Base-by-base conservation (phyloP, 2,329 filamentous ascomycete genomes). In the Phaeosphaeriaceae sp. region DNA sequence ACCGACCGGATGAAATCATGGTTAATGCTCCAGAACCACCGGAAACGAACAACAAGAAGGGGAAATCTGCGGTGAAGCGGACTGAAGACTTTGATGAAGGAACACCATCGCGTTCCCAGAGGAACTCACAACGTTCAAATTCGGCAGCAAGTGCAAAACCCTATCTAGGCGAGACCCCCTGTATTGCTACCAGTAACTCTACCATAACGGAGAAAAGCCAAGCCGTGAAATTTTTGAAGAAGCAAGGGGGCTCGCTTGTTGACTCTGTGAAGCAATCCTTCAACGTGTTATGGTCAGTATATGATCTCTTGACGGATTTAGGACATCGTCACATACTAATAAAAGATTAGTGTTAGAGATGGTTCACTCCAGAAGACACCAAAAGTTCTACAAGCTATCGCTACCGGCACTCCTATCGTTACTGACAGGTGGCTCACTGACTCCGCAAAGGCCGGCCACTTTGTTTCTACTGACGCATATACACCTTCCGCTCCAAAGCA, bases 401-500 rank as follows among this genome's bases (percentile, higher is more conserved):
- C 74, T 9, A 58, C 72, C 1, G 77, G 77, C 9, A 74, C 77
- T 39, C 65, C 68, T 3, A 74, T 82, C 23, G 74, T 81, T 2
- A 77, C 74, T 1, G 77, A 81, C 45, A 59, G 71, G 3, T 81
- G 79, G 79, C 60, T 81, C 4, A 41, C 54, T 0, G 69, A 76
- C 3, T 77, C 75, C 20, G 64, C 68, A 13, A 64, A 68, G 28
- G 54, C 64, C n/a, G 64, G 61, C 2, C 48, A 55, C 3, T 61
- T 81, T 13, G 71, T 78, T 4, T 61, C 72, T 2, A 56, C 73
- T 1, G 46, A 60, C 0, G 40, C 50, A 0, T 78, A 71, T 54
- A 60, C 69, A n/a, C 73, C 75, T 0, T 48, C 55, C 11, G 66
- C 68, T 26, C 50, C 63, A 2, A 52, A 58, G 8, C 66, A 67